Conservation (phyloP, 768 basidiomycete species). For the Phylloporus rhodoxanthus region DNA sequence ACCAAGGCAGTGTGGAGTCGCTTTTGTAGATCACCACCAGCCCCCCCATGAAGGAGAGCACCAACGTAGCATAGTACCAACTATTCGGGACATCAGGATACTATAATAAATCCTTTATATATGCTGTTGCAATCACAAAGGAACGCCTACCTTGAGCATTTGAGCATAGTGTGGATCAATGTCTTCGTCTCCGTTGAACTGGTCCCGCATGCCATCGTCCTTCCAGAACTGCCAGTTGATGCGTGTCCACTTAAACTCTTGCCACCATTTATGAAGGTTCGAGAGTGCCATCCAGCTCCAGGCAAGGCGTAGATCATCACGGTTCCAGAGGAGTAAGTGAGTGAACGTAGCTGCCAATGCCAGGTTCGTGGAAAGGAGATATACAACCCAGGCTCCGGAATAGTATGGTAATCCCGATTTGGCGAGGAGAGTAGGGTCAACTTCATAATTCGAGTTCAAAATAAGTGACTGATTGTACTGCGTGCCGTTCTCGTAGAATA, state of each 20-base stretch:
- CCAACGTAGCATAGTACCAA: constrained; percentile 29
- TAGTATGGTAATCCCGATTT: constrained; percentile 35
- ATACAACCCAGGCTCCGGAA: constrained; percentile 22
- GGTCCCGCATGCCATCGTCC: constrained; percentile 11
- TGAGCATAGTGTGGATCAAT: constrained; percentile 53
- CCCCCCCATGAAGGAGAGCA: constrained; percentile 40
- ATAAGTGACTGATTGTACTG: constrained; percentile 48
- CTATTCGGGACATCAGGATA: constrained; percentile 31
- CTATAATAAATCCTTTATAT: constrained; percentile 9
- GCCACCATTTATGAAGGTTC: constrained; percentile 21
- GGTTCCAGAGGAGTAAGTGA: constrained; percentile 51
- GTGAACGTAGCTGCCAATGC: constrained; percentile 44
- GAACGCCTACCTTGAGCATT: constrained; percentile 37
- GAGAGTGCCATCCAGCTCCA: constrained; percentile 44
- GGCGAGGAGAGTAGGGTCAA: constrained; percentile 45
- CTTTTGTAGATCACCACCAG: constrained; percentile 51
- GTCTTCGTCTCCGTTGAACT: constrained; percentile 34
- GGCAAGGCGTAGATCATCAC: constrained; percentile 40
- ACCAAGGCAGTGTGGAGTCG: constrained; percentile 54
- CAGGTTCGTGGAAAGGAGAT: constrained; percentile 14
- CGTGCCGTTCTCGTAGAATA: constrained; percentile 50
- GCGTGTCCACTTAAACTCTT: constrained; percentile 18
- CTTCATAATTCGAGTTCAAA: constrained; percentile 45
- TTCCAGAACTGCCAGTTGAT: constrained; percentile 39
- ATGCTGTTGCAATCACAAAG: constrained; percentile 13